Base-by-base conservation (phyloP, 352 stramenopile genomes). In the Pythium dissimile region DNA sequence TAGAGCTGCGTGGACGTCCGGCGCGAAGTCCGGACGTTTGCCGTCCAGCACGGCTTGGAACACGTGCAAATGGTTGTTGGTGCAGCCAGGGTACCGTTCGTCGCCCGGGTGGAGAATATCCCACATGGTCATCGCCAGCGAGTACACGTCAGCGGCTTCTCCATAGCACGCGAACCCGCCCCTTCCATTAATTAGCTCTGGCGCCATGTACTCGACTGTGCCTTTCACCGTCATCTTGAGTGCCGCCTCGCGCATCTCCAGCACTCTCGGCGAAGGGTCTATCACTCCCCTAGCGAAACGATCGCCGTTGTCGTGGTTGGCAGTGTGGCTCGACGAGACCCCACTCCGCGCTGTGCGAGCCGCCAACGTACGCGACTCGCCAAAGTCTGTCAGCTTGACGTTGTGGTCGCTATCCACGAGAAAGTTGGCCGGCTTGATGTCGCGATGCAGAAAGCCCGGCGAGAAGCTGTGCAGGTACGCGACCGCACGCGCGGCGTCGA, bases 391-490 rank as follows among this genome's bases (percentile, higher is more conserved):
- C 9, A 72, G 54, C 43, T 72, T 72, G 34, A 72, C 59, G 11
- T 45, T 45, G 18, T 45, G 38, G 2, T 45, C 38, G 38, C 38
- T 45, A 62, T 87, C 76, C 7, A 92, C 71, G 1, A 90, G 64
- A 47, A 90, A 90, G 59, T 51, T 51, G n/a, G 13, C 18, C 2
- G 44, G 44, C 27, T 51, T 51, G 44, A 51, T 51, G 20, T 51
- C 80, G 5, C 81, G 80, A 30, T 91, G 80, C 13, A 92, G 42
- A 56, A 92, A 89, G 9, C 73, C 61, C 9, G 79, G 80, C 0
- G 69, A 70, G 56, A 89, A 89, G 62, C 75, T 89, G 66, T 92
- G 83, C 38, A 91, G 61, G 35, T 91, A 91, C 3, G 78, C 78
- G 0, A 89, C 72, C 6, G 78, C 71, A 23, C 82, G 71, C 2